Evolutionary conservation across 768 basidiomycete species (phyloP).

Genomic region (Leucogyrophana mollusca): DNA sequence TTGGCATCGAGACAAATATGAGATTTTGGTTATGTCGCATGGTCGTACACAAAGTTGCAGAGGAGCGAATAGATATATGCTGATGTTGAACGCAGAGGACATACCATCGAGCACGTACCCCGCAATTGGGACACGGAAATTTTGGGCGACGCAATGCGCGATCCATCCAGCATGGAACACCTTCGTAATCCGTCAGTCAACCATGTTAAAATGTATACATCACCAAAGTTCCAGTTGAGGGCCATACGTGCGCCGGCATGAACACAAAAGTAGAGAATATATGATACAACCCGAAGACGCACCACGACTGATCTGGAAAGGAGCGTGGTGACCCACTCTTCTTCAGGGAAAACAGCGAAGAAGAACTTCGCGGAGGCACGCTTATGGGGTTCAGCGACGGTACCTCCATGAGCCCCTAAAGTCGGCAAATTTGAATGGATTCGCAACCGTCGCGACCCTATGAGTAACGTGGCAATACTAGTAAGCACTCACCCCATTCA

Average conservation of each 20-base stretch:
- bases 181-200: conserved; percentile 10
- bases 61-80: background rate
- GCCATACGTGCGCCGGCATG: background rate
- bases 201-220: background rate
- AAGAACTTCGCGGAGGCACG: conserved; percentile 23
- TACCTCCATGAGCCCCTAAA: conserved; percentile 24
- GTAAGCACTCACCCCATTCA: too few species aligned
- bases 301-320: conserved; percentile 27
- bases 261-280: background rate
- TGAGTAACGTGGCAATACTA: background rate
- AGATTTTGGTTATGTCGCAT: too few species aligned
- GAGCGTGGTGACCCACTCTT: conserved; percentile 25
- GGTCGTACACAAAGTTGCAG: too few species aligned
- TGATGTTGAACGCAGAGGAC: too few species aligned
- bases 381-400: conserved; percentile 9
- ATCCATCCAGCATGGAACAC: conserved; percentile 32
- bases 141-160: conserved; percentile 22
- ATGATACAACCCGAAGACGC: conserved; percentile 5
- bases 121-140: conserved; percentile 24
- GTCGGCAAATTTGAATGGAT: background rate
- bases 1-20: too few species aligned
- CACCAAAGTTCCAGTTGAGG: too few species aligned
- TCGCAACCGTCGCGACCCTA: background rate
- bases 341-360: conserved; percentile 25
- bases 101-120: conserved; percentile 30